Percentiles rank a stretch among this genome's conserved stretches.
Evolutionary conservation across 2,329 filamentous ascomycete species (phyloP).

Genomic region (Botrytis deweyae): DNA sequence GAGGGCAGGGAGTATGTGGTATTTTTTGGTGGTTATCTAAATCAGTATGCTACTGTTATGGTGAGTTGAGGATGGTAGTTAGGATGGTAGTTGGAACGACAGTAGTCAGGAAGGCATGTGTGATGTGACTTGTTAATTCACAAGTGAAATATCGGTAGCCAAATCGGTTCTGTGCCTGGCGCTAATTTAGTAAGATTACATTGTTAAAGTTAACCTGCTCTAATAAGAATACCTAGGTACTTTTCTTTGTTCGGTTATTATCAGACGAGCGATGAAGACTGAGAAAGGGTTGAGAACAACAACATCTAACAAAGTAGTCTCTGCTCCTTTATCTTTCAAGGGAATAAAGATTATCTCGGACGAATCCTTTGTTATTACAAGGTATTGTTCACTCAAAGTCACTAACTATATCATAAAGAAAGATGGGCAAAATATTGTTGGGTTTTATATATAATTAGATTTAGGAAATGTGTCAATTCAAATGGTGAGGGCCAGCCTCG

Average conservation of each 20-base stretch:
- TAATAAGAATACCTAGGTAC: too few species aligned
- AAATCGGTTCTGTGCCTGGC: not conserved
- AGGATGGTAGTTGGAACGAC: not conserved
- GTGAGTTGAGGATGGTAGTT: not conserved
- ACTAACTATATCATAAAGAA: not conserved
- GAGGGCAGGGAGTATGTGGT: too few species aligned
- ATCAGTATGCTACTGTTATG: not conserved
- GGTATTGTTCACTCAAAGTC: not conserved
- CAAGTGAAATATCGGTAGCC: not conserved
- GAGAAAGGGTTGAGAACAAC: too few species aligned
- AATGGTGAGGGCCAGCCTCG: not conserved
- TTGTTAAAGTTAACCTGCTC: not conserved
- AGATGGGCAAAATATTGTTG: not conserved
- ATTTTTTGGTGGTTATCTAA: rapidly evolving
- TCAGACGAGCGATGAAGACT: not conserved
- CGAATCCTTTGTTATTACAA: not conserved
- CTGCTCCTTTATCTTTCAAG: not conserved
- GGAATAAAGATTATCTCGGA: not conserved
- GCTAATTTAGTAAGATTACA: not conserved
- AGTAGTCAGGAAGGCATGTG: rapidly evolving
- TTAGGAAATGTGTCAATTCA: not conserved
- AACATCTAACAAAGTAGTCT: not conserved
- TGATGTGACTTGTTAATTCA: not conserved
- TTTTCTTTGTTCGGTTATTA: not conserved
- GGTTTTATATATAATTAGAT: not conserved